Evolutionary conservation across 108 stramenopile genomes (phyloP).

Genomic region (Conticribra guillardii): DNA sequence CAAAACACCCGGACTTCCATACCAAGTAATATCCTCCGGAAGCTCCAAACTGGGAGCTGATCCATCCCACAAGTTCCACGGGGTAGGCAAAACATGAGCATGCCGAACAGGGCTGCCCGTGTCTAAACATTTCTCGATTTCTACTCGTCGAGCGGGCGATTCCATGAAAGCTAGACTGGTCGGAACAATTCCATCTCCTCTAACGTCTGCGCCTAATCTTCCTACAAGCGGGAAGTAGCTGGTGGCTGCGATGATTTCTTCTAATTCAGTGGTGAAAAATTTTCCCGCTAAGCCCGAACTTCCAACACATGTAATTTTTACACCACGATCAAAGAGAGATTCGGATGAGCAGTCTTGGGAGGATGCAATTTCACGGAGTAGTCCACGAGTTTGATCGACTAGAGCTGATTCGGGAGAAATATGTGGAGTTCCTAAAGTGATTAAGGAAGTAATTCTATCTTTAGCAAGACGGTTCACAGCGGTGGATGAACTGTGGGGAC

Average conservation of each 20-base stretch:
- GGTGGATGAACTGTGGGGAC: constrained; percentile 54
- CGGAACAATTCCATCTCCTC: constrained; percentile 80
- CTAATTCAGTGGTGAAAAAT: constrained; percentile 58
- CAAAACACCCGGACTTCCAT: constrained; percentile 67
- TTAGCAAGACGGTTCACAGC: constrained; percentile 48
- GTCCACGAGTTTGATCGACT: constrained; percentile 80
- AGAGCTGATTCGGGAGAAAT: constrained; percentile 62
- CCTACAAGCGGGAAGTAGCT: constrained; percentile 72
- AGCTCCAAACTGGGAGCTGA: constrained; percentile 60
- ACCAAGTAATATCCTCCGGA: constrained; percentile 58
- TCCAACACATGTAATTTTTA: constrained; percentile 70
- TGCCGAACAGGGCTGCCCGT: constrained; percentile 65
- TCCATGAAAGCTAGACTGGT: constrained; percentile 77
- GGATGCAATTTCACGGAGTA: constrained; percentile 62
- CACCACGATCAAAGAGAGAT: constrained; percentile 54
- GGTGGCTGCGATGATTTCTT: constrained; percentile 68
- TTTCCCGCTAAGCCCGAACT: constrained; percentile 55
- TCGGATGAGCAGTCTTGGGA: constrained; percentile 54
- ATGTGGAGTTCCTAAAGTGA: constrained; percentile 82
- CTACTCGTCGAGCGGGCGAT: constrained; percentile 58
- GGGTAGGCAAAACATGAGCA: constrained; percentile 79
- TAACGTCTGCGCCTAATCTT: constrained; percentile 36
- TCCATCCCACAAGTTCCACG: constrained; percentile 78
- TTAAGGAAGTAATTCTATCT: constrained; percentile 54
- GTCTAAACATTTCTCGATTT: constrained; percentile 48